phyloP scores from a whole-genome alignment of 1,284 basidiomycete genomes.

The Ustilago cynodontis region DNA sequence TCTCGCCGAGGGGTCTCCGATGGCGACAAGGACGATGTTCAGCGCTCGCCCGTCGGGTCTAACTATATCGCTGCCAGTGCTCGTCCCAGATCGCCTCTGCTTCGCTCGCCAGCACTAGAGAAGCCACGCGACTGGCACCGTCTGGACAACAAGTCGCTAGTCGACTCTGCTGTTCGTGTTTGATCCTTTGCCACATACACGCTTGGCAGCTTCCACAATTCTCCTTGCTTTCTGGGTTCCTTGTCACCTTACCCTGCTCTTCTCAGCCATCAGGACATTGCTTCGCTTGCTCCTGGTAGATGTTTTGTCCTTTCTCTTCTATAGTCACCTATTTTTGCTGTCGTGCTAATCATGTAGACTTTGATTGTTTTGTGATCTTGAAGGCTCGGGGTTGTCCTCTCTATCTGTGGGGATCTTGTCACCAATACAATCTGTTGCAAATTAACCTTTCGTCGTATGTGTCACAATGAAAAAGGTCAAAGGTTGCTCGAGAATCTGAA shows the following conservation, averaged over 20 bases:
- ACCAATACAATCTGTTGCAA: not conserved
- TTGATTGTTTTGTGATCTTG: constrained; percentile 1
- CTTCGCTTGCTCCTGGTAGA: not conserved
- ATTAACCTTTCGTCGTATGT: not conserved
- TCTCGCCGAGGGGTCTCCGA: constrained; percentile 32
- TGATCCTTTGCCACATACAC: not conserved
- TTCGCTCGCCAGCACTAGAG: constrained; percentile 17
- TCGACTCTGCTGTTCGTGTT: constrained; percentile 32
- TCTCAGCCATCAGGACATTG: not conserved
- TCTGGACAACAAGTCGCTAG: constrained; percentile 38
- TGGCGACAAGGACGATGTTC: constrained; percentile 34
- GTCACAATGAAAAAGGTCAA: too few relatives aligned
- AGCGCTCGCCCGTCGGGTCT: constrained; percentile 19
- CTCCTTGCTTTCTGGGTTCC: not conserved
- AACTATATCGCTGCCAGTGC: constrained; percentile 21
- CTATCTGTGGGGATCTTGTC: not conserved
- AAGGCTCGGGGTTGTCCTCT: not conserved
- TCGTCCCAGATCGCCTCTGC: constrained; percentile 14
- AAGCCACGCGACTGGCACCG: constrained; percentile 45
- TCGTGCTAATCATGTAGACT: constrained; percentile 21
- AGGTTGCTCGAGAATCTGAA: too few relatives aligned
- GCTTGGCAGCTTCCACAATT: not conserved
- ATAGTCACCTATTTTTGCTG: constrained; percentile 5
- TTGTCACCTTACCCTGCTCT: not conserved
- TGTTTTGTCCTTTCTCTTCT: not conserved